Conservation (phyloP, 2,329 filamentous ascomycete species). For the Myrmaecium sp. region DNA sequence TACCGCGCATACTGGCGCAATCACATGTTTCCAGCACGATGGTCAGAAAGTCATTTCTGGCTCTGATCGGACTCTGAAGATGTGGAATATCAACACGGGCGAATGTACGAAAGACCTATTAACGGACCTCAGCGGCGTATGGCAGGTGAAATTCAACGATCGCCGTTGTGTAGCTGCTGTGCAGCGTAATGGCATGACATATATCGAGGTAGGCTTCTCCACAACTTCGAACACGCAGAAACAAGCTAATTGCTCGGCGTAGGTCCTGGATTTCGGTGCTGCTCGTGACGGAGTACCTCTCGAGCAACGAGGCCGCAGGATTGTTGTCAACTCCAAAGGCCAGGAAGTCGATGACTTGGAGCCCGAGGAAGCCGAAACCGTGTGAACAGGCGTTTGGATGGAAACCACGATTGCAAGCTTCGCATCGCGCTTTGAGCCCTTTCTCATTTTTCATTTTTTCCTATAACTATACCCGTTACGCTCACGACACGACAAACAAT, state of each 20-base stretch:
- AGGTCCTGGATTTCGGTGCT: constrained; percentile 97
- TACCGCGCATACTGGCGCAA: constrained; percentile 87
- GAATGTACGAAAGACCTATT: constrained; percentile 86
- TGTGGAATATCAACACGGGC: constrained; percentile 92
- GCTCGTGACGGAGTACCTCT: constrained; percentile 70
- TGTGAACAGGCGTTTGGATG: too few relatives aligned
- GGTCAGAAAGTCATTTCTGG: constrained; percentile 92
- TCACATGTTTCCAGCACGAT: constrained; percentile 97
- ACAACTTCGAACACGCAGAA: background rate
- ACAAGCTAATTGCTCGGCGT: constrained; percentile 16
- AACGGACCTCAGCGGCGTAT: constrained; percentile 88
- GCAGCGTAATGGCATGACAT: constrained; percentile 80
- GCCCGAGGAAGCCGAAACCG: constrained; percentile 5
- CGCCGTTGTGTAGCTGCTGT: constrained; percentile 90
- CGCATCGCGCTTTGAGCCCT: too few relatives aligned
- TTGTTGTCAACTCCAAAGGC: constrained; percentile 33
- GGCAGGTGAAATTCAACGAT: constrained; percentile 97
- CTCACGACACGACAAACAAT: too few relatives aligned
- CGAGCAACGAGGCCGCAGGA: constrained; percentile 62
- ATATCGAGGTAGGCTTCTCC: constrained; percentile 62
- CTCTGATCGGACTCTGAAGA: constrained; percentile 88
- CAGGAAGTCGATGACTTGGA: constrained; percentile 20
- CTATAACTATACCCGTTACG: too few relatives aligned
- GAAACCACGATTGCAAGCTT: too few relatives aligned
- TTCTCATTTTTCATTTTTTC: too few relatives aligned